Percentiles rank a stretch among this genome's conserved stretches.
phyloP scores from a whole-genome alignment of 2,329 filamentous ascomycete genomes.

The Arachnopeziza araneosa region DNA sequence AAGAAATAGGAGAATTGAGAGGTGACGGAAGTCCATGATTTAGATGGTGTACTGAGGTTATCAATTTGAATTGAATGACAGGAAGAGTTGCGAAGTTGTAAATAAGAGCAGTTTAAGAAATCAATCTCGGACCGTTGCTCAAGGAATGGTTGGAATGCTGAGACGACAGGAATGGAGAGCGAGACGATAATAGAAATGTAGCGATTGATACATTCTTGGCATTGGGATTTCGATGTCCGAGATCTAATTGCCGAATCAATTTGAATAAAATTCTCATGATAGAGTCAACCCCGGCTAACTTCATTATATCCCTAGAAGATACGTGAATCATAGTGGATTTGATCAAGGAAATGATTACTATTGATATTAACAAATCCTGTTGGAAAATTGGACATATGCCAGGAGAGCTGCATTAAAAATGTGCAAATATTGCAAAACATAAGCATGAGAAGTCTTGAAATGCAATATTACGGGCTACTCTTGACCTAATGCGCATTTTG shows the following conservation, averaged over 20 bases:
- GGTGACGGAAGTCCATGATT: background rate
- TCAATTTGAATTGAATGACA: background rate
- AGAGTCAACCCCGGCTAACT: no score
- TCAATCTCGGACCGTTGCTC: background rate
- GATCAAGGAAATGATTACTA: no score
- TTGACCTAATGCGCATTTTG: no score
- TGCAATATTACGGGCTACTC: no score
- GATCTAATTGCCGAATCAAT: background rate
- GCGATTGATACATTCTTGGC: background rate
- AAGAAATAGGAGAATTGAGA: background rate
- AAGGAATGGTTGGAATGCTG: background rate
- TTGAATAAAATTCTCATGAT: no score
- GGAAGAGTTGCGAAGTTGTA: background rate
- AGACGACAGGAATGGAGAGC: background rate
- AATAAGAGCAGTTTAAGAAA: background rate
- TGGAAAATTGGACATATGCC: no score
- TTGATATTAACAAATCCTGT: no score
- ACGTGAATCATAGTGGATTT: no score
- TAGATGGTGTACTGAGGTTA: background rate
- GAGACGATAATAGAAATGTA: background rate
- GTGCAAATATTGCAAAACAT: no score
- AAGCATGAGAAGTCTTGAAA: no score
- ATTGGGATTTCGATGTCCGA: background rate
- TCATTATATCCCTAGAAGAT: no score
- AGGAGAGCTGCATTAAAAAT: no score